phyloP scores from a whole-genome alignment of 305 asterid genomes.

The Solanum chacoense region DNA sequence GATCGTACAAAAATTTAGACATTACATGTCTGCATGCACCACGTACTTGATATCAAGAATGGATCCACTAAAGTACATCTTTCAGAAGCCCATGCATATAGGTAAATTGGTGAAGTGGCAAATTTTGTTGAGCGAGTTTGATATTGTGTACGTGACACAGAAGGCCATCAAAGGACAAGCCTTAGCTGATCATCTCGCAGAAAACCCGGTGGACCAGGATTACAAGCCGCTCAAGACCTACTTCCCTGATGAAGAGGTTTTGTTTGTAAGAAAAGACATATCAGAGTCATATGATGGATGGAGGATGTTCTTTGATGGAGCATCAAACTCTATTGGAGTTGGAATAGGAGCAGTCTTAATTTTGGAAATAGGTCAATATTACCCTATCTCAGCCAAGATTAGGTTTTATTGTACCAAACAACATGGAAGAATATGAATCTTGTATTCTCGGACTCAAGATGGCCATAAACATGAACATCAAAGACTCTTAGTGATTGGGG shows the following conservation, averaged over 20 bases:
- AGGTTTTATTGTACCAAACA: not conserved
- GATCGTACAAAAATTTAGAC: not conserved
- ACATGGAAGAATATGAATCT: not conserved
- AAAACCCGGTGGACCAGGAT: not conserved
- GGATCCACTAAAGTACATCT: not conserved
- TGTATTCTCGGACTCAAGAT: not conserved
- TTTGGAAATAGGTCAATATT: not conserved
- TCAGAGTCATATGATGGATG: not conserved
- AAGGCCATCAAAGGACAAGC: not conserved
- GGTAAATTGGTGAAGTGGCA: not conserved
- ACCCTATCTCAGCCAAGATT: not conserved
- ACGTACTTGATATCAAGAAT: not conserved
- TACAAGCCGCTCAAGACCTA: not conserved
- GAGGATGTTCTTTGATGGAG: not conserved
- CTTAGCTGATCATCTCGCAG: not conserved
- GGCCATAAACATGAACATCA: not conserved
- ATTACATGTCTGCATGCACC: not conserved
- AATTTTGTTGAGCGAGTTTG: not conserved
- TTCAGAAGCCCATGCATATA: not conserved
- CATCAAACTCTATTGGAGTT: not conserved
- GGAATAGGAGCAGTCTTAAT: not conserved
- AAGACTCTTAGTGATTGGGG: not conserved
- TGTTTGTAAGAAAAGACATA: no score
- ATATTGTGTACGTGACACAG: not conserved
- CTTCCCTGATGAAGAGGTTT: not conserved